A percentile compares a stretch with the other conserved stretches of the same genome.
Conservation (phyloP, 495 filamentous ascomycete species). For the Massariosphaeria phaeospora region DNA sequence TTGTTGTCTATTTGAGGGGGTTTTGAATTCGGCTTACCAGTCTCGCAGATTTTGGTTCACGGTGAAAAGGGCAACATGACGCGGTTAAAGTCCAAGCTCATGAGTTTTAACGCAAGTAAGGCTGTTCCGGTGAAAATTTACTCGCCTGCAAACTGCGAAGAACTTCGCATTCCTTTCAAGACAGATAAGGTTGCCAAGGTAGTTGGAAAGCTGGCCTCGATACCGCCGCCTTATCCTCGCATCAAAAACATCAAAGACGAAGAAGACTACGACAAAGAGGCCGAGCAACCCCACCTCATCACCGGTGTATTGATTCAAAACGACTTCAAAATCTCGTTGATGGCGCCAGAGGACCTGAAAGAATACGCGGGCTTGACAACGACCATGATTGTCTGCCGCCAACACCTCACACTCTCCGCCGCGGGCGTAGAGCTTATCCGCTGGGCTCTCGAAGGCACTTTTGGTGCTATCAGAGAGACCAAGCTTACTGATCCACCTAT, state of each 20-base stretch:
- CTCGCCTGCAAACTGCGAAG: conserved; percentile 89
- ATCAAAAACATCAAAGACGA: background rate
- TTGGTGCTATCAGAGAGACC: conserved; percentile 76
- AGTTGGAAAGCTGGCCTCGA: conserved; percentile 83
- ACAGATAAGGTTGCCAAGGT: conserved; percentile 96
- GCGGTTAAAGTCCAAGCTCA: conserved; percentile 85
- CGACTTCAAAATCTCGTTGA: conserved; percentile 90
- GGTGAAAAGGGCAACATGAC: conserved; percentile 98
- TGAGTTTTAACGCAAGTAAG: conserved; percentile 83
- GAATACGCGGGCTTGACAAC: conserved; percentile 95
- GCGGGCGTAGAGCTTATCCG: conserved; percentile 86
- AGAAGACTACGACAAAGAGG: conserved; percentile 27
- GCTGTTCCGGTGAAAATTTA: conserved; percentile 79
- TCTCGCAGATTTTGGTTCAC: conserved; percentile 78
- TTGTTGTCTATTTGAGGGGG: background rate
- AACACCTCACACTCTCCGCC: conserved; percentile 75
- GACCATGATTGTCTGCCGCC: conserved; percentile 85
- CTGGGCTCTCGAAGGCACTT: conserved; percentile 92
- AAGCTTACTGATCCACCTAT: conserved; percentile 41
- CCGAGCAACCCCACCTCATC: conserved; percentile 54
- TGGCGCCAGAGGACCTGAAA: conserved; percentile 91
- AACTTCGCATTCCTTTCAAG: conserved; percentile 89
- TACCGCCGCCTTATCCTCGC: conserved; percentile 55
- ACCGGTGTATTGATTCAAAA: conserved; percentile 91
- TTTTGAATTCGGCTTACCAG: background rate